A percentile compares a stretch with the other conserved stretches of the same genome.
These are phyloP conservation scores for Trichocladium antarcticum DNA, from an alignment of 495 filamentous ascomycete genomes.

Conservation along the genomic window DNA sequence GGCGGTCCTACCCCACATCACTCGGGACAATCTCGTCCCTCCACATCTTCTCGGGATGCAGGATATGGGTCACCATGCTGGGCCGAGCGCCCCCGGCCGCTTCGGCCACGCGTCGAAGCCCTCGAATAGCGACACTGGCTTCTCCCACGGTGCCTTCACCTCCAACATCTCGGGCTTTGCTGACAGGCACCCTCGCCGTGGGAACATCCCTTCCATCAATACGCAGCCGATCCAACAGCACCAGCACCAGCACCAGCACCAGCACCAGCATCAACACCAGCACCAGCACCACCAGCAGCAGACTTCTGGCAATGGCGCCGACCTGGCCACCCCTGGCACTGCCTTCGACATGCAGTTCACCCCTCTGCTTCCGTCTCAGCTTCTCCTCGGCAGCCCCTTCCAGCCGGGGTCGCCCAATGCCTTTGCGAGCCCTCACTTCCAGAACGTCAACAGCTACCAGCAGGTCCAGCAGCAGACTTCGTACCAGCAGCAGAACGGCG, in stretches of 20 bases:
- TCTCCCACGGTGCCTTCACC: conserved; percentile 80
- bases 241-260: conserved; percentile 22
- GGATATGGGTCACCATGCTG: conserved; percentile 51
- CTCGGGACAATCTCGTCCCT: conserved; percentile 65
- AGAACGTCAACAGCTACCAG: conserved; percentile 66
- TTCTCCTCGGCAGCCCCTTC: conserved; percentile 91
- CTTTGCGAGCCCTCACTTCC: conserved; percentile 85
- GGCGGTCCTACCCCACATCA: conserved; percentile 55
- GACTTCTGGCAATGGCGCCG: conserved; percentile 40
- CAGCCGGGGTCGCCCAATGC: conserved; percentile 85
- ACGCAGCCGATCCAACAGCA: conserved; percentile 51
- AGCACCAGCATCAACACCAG: too few relatives aligned
- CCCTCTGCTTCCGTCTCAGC: conserved; percentile 82
- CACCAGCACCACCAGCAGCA: conserved; percentile 34
- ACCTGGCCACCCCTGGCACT: conserved; percentile 77
- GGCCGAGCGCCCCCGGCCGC: conserved; percentile 44
- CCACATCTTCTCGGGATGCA: conserved; percentile 82
- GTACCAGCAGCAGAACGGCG: conserved; percentile 43
- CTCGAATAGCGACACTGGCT: conserved; percentile 70
- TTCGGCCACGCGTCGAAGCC: conserved; percentile 61
- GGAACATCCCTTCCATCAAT: conserved; percentile 89
- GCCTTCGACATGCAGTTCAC: conserved; percentile 98
- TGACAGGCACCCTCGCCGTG: conserved; percentile 68
- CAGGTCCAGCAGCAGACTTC: conserved; percentile 52
- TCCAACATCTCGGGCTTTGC: conserved; percentile 71